Evolutionary conservation across 2,329 filamentous ascomycete species (phyloP).

Genomic region (Periconia sp.): DNA sequence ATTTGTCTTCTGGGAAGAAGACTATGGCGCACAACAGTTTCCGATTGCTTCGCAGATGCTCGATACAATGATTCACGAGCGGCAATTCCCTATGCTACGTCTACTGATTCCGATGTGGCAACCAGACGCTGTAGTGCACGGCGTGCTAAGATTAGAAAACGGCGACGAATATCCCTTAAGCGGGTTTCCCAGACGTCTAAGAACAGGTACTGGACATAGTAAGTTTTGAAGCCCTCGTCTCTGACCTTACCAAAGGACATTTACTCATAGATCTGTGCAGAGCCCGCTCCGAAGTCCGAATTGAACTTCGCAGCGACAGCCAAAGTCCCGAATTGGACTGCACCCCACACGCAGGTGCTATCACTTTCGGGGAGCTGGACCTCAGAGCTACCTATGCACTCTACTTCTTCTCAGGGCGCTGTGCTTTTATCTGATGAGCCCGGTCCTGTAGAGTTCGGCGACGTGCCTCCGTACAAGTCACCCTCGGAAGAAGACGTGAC

Average conservation of each 20-base stretch:
- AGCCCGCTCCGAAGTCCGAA: neutral
- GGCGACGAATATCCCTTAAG: conserved; percentile 12
- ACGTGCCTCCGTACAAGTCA: conserved; percentile 1
- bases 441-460: conserved; percentile 3
- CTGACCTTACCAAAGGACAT: too few species aligned
- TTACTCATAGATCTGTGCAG: too few species aligned
- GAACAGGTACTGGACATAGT: neutral
- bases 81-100: conserved; percentile 3
- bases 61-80: conserved; percentile 8
- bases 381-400: neutral
- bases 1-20: conserved; percentile 16
- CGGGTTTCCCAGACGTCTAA: conserved; percentile 10
- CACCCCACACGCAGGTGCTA: neutral
- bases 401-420: neutral
- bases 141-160: conserved; percentile 9
- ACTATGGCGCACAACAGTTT: conserved; percentile 12
- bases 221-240: too few species aligned
- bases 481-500: conserved; percentile 2
- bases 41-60: conserved; percentile 4
- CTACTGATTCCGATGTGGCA: conserved; percentile 10
- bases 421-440: conserved; percentile 1
- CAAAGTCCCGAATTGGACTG: conserved; percentile 1
- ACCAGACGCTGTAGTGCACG: conserved; percentile 11
- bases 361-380: conserved; percentile 1
- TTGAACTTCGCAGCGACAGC: neutral